Percentiles rank a stretch among this genome's conserved stretches.
Conservation (phyloP, 169 alveolate species). For the Cryptosporidium parvum region DNA sequence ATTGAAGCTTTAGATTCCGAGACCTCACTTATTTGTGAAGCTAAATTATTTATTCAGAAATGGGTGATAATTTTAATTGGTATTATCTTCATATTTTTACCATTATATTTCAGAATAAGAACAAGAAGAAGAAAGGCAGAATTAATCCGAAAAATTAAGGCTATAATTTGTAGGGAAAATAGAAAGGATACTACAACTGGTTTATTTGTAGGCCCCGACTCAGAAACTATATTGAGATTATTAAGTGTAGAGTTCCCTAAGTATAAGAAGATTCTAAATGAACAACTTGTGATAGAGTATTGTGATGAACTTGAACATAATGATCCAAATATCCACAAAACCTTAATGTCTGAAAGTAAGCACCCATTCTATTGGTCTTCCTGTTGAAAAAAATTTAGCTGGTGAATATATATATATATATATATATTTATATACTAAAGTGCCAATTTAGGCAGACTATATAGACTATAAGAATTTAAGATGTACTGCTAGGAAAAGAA, state of each 20-base stretch:
- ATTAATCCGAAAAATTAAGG: conserved; percentile 11
- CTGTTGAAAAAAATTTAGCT: background rate
- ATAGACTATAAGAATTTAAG: background rate
- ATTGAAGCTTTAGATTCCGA: conserved; percentile 40
- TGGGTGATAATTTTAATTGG: conserved; percentile 8
- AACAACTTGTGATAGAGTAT: background rate
- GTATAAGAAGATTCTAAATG: conserved; percentile 16
- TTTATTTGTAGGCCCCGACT: conserved; percentile 54
- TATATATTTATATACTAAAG: background rate
- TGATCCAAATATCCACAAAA: conserved; percentile 56
- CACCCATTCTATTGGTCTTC: conserved; percentile 47
- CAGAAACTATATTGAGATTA: conserved; percentile 20
- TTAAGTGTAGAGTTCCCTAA: conserved; percentile 38
- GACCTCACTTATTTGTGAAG: conserved; percentile 12
- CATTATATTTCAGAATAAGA: background rate
- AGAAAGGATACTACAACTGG: conserved; percentile 49
- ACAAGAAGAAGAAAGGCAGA: conserved; percentile 16
- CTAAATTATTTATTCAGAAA: conserved; percentile 39
- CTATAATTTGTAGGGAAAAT: conserved; percentile 39
- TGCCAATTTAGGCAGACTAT: background rate
- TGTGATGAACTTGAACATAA: conserved; percentile 23
- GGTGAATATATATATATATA: background rate
- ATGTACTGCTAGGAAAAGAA: background rate
- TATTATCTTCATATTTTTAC: background rate
- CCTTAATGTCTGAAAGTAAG: conserved; percentile 20